Evolutionary conservation across 164 flowering plant genomes (phyloP).

Genomic region (Liquidambar formosana): DNA sequence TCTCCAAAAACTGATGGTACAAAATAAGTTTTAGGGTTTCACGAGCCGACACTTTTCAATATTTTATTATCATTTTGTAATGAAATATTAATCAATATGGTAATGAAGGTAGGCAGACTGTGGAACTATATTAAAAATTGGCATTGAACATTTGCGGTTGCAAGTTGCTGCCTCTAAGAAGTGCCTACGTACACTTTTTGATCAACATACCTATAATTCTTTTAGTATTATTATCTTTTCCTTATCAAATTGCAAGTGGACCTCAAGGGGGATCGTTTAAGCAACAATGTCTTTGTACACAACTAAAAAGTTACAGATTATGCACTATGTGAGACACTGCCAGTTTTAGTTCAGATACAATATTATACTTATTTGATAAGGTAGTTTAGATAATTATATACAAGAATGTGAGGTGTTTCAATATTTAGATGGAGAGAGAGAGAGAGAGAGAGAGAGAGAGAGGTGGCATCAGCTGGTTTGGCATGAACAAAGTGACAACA

Average conservation of each 20-base stretch:
- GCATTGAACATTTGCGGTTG: slow-evolving; percentile 13
- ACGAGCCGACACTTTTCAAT: no score
- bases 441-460: not conserved
- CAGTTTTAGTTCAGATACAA: not conserved
- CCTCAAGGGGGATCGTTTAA: no score
- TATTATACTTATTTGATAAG: not conserved
- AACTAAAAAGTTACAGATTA: no score
- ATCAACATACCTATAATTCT: slow-evolving; percentile 3
- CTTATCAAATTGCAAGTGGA: slow-evolving; percentile 13
- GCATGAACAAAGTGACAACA: not conserved
- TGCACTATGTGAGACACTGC: not conserved
- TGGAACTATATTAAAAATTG: slow-evolving; percentile 1
- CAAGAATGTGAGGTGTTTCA: no score
- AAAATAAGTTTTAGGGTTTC: no score
- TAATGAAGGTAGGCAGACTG: no score
- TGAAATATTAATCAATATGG: no score
- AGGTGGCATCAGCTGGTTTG: not conserved
- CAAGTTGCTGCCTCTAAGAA: slow-evolving; percentile 36
- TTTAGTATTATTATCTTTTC: not conserved
- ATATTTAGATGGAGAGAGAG: no score
- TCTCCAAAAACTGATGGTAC: no score
- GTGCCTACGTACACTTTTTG: slow-evolving; percentile 18
- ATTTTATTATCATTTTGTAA: no score
- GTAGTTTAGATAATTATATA: not conserved
- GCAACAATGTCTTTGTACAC: no score